A percentile compares a stretch with the other conserved stretches of the same genome.
Evolutionary conservation across 192 early-diverging fungal species (phyloP).

Genomic region (Piromyces finnis): DNA sequence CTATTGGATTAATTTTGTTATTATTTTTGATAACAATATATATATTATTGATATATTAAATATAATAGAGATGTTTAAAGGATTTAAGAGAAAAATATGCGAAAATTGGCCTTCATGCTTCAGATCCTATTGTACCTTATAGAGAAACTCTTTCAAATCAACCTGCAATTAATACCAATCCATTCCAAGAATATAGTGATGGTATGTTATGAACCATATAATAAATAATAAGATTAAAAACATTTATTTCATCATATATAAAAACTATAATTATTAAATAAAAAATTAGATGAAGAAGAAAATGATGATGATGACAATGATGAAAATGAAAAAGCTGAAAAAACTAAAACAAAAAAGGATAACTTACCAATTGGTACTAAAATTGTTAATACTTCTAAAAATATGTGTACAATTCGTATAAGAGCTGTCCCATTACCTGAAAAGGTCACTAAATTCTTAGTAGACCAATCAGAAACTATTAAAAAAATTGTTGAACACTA

Average conservation of each 20-base stretch:
- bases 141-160: conserved; percentile 65
- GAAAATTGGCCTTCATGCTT: conserved; percentile 80
- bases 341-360: background rate
- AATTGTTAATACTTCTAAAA: conserved; percentile 34
- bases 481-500: conserved; percentile 29
- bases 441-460: conserved; percentile 34
- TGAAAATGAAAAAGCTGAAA: background rate
- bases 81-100: conserved; percentile 91
- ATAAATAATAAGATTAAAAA: background rate
- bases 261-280: too few species aligned
- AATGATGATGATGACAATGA: background rate
- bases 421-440: conserved; percentile 52
- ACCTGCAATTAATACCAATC: conserved; percentile 9
- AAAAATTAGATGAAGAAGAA: too few species aligned
- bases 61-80: conserved; percentile 60
- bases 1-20: too few species aligned
- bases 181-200: background rate
- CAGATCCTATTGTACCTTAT: conserved; percentile 90
- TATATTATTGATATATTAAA: background rate
- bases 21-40: too few species aligned
- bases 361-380: conserved; percentile 42
- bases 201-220: too few species aligned
- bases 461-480: conserved; percentile 24
- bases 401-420: conserved; percentile 35
- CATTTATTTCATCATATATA: too few species aligned